phyloP scores from a whole-genome alignment of 129 eudicot species.

The Flaveria brownii region DNA sequence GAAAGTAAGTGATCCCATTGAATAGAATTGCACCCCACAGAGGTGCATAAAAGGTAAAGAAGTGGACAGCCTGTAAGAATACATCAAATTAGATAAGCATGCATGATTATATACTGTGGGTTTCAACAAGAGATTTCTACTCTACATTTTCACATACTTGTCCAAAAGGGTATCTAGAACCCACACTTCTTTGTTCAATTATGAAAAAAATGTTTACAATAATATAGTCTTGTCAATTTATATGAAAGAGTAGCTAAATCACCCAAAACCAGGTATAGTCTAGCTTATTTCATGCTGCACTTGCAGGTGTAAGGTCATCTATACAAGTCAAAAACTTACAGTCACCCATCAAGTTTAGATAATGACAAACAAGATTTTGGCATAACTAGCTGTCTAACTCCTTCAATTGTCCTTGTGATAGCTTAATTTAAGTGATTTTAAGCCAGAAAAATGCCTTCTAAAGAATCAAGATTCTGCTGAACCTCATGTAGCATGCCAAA shows the following conservation, averaged over 20 bases:
- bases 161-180: neutral
- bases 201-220: neutral
- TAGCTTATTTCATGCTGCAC: neutral
- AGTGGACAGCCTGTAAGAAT: constrained; percentile 78
- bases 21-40: constrained; percentile 98
- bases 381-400: neutral
- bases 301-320: neutral
- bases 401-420: neutral
- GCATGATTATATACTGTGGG: constrained; percentile 8
- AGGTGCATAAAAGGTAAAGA: constrained; percentile 90
- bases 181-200: neutral
- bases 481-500: neutral
- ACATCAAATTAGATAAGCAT: constrained; percentile 3
- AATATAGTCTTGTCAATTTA: neutral
- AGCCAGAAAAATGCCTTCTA: neutral
- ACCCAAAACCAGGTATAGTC: neutral
- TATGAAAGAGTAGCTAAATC: neutral
- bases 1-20: constrained; percentile 92
- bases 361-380: neutral
- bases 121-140: constrained; percentile 20
- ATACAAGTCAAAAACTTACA: constrained; percentile 2
- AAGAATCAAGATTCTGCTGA: neutral
- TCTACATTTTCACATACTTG: constrained; percentile 7
- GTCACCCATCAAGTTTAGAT: neutral
- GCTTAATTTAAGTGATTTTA: neutral